A percentile compares a stretch with the other conserved stretches of the same genome.
These are phyloP conservation scores for Elaeis guineensis DNA, from an alignment of 176 grass and related monocot genomes.

Conservation along the genomic window DNA sequence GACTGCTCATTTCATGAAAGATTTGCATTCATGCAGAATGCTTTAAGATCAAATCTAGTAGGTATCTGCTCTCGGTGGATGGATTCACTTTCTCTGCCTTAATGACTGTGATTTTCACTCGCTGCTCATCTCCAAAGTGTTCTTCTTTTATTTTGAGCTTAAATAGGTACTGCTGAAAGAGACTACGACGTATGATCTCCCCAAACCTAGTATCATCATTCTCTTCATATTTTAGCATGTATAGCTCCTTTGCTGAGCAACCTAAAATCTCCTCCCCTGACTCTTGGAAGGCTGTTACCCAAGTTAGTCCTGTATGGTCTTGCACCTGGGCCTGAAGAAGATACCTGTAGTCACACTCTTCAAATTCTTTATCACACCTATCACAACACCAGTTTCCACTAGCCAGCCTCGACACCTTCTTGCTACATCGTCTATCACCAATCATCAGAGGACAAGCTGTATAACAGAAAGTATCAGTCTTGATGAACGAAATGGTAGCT, in stretches of 20 bases:
- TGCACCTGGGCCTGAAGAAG: constrained; percentile 80
- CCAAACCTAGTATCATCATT: constrained; percentile 39
- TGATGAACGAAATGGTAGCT: constrained; percentile 65
- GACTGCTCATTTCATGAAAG: no score
- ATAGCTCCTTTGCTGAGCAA: constrained; percentile 55
- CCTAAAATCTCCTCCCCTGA: constrained; percentile 64
- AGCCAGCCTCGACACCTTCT: constrained; percentile 54
- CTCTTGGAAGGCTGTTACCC: constrained; percentile 85
- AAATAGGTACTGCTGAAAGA: constrained; percentile 53
- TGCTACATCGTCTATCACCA: constrained; percentile 71
- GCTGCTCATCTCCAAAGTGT: constrained; percentile 56
- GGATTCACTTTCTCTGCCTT: constrained; percentile 74
- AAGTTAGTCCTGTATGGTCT: constrained; percentile 75
- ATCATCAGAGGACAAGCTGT: constrained; percentile 64
- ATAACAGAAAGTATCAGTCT: constrained; percentile 80
- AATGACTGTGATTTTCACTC: constrained; percentile 53
- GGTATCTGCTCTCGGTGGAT: constrained; percentile 55
- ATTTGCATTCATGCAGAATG: neutral
- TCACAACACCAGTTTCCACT: constrained; percentile 61
- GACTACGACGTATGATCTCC: constrained; percentile 38
- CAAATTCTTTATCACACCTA: constrained; percentile 75
- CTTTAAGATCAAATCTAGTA: constrained; percentile 47
- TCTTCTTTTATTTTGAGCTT: constrained; percentile 94
- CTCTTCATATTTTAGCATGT: constrained; percentile 36
- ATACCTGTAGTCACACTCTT: constrained; percentile 89